phyloP scores from a whole-genome alignment of 108 stramenopile genomes.

The Nitzschia palea region DNA sequence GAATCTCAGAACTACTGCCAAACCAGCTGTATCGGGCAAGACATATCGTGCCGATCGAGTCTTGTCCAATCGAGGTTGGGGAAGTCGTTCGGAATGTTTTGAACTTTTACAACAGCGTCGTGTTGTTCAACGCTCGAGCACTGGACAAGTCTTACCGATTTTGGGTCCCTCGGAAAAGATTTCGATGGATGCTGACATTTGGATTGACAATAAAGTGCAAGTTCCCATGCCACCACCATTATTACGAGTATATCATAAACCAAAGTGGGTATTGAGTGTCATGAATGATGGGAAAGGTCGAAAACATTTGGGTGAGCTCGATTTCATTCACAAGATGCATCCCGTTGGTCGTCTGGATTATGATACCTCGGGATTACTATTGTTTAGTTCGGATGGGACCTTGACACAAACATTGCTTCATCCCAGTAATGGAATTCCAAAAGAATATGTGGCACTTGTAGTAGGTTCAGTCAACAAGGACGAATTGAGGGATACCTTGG shows the following conservation, averaged over 20 bases:
- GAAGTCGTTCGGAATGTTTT: conserved; percentile 68
- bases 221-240: conserved; percentile 63
- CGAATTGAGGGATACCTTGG: conserved; percentile 43
- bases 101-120: conserved; percentile 62
- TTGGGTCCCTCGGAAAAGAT: conserved; percentile 68
- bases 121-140: conserved; percentile 41
- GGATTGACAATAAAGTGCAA: conserved; percentile 59
- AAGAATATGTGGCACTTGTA: conserved; percentile 83
- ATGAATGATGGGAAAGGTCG: conserved; percentile 68
- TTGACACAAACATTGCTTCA: conserved; percentile 81
- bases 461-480: conserved; percentile 57
- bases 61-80: conserved; percentile 70
- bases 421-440: conserved; percentile 68
- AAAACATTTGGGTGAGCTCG: conserved; percentile 38
- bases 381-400: conserved; percentile 72
- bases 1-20: no score
- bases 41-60: conserved; percentile 73
- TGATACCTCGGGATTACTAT: conserved; percentile 78
- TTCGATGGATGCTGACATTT: conserved; percentile 54
- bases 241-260: conserved; percentile 76
- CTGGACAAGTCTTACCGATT: conserved; percentile 17
- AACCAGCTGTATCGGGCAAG: not conserved
- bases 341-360: conserved; percentile 88
- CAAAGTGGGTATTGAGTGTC: conserved; percentile 77
- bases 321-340: conserved; percentile 55